Base-by-base conservation (phyloP, 75 land plant genomes). In the Azolla pinnata region DNA sequence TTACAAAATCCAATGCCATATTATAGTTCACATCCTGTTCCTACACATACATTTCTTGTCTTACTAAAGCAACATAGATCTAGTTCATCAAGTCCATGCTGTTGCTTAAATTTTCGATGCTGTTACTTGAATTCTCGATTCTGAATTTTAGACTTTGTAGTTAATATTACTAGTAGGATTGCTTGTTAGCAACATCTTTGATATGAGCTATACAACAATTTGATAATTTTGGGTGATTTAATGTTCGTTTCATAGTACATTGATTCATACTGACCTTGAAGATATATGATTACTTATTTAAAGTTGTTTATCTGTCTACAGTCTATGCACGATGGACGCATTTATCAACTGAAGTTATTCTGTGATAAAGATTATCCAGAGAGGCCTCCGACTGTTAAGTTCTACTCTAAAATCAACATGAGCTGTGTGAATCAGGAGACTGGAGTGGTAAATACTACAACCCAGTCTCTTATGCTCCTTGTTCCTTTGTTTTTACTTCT, bases 331-430 rank as follows among this genome's bases (percentile, higher is more conserved):
- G 95, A 88, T 44, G 89, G 89, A 19, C 77, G 89, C 34, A 88
- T 88, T 20, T 85, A 85, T 67, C 88, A 86, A 56, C 45, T 88
- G 77, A 88, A 88, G 73, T 65, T 88, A 46, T 88, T 84, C 55
- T 88, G 95, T 67, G 89, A 85, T 62, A 88, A 88, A 56, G 89
- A 88, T 71, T 88, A 88, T 60, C 95, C 89, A 16, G 81, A 80
- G 59, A 85, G 78, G 68, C 95, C 95, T 27, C 95, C 95, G 0
- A 75, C 66, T 63, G 95, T 88, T 47, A 74, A 83, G n/a, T 88
- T 88, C 57, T 84, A 86, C 65, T 83, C 96, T 19, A 75, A 87
- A 44, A 72, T 90, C 66, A 90, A 83, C 71, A 81, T 90, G 96
- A 77, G 81, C 7, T 83, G 84, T 64, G 91, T 90, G 19, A 90